Base-by-base conservation (phyloP, 371 early-diverging fungal genomes). In the Chytridium lagenaria region DNA sequence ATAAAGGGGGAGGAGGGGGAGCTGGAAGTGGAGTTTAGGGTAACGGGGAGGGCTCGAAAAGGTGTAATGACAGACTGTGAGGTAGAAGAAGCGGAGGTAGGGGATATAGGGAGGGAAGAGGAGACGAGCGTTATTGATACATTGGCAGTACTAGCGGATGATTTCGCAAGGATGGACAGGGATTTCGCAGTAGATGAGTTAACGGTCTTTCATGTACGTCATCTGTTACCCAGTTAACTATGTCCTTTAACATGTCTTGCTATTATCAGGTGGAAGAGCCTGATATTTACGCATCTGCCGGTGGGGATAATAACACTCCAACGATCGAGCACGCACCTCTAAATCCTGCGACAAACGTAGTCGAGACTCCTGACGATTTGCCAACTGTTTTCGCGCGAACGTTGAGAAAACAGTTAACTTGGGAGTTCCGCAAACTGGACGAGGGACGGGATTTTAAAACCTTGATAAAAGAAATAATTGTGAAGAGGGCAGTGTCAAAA, bases 221-320 rank as follows among this genome's bases (percentile, higher is more conserved):
- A 19, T 16, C 57, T 30, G 7, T 55, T 26, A 12, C 44, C 44
- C 19, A 44, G 44, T 19, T 44, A 7, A 12, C 44, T 55, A 15
- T 55, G 10, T 55, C 23, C 26, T 55, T n/a, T n/a, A n/a, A 55
- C 23, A 15, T 55, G 5, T 26, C 57, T 15, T 55, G 7, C 57
- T 55, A 7, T 55, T 44, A 12, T 44, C 44, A 55, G 57, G 7
- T 55, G 7, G 57, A 55, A 55, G 57, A 55, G 10, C 57, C 57
- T 26, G 57, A 55, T 26, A 23, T 55, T 26, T 55, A 26, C 30
- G 16, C 22, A 22, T 10, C 10, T 22, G 49, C 10, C 15, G 49
- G 22, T 15, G 49, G 22, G 22, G 49, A 49, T 49, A 15, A 15
- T 10, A 22, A 49, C 10, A 15, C 49, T 49, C n/a, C n/a, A n/a